Evolutionary conservation across 1,139 yeast genomes (phyloP).

Genomic region (Suhomyces ambrosiae): DNA sequence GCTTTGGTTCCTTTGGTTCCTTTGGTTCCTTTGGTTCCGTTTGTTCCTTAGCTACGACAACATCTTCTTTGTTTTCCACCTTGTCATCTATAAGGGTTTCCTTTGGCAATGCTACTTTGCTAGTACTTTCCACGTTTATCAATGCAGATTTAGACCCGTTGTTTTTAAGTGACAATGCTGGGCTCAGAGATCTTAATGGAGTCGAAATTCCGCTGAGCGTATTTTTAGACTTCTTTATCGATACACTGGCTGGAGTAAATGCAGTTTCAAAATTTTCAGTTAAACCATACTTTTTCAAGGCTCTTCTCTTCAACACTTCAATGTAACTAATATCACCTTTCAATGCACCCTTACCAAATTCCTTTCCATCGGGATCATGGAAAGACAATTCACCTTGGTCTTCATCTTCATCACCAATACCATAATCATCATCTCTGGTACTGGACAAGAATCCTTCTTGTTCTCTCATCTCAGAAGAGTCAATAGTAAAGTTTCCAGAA

Average conservation of each 20-base stretch:
- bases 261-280: slow-evolving; percentile 43
- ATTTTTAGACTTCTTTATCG: slow-evolving; percentile 16
- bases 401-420: slow-evolving; percentile 47
- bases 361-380: slow-evolving; percentile 39
- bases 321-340: slow-evolving; percentile 48
- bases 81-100: slow-evolving; percentile 46
- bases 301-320: slow-evolving; percentile 54
- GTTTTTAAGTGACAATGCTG: slow-evolving; percentile 11
- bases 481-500: slow-evolving; percentile 54
- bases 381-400: slow-evolving; percentile 45
- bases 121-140: slow-evolving; percentile 34
- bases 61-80: slow-evolving; percentile 16
- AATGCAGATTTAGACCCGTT: slow-evolving; percentile 25
- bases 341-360: slow-evolving; percentile 42
- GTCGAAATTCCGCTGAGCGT: slow-evolving; percentile 15
- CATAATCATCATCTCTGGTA: slow-evolving; percentile 44
- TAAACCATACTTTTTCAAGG: slow-evolving; percentile 47
- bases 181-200: slow-evolving; percentile 19
- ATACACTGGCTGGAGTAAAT: slow-evolving; percentile 39
- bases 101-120: slow-evolving; percentile 40
- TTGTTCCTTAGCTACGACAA: slow-evolving; percentile 10
- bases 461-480: slow-evolving; percentile 29
- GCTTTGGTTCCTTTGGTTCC: slow-evolving; percentile 6
- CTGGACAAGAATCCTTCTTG: slow-evolving; percentile 28
- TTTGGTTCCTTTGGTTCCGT: slow-evolving; percentile 6